phyloP scores from a whole-genome alignment of 345 rosid species.

The Gossypium thurberi region DNA sequence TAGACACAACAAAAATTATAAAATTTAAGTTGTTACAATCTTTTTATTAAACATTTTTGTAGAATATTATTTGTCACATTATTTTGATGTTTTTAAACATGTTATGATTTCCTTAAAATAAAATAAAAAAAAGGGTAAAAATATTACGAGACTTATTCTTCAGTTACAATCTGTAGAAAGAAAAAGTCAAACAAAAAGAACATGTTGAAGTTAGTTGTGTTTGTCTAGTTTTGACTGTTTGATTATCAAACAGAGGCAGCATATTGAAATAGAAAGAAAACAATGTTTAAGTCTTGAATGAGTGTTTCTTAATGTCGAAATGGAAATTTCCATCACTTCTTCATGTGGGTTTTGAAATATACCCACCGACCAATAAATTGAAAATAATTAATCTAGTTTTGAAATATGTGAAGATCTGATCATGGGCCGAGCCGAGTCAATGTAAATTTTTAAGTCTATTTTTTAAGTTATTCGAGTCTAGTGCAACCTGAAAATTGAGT shows the following conservation, averaged over 20 bases:
- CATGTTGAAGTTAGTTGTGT: background rate
- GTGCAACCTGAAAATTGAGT: fast-evolving
- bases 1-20: too few species aligned
- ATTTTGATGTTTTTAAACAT: too few species aligned
- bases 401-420: too few species aligned
- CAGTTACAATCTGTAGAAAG: too few species aligned
- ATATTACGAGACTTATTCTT: too few species aligned
- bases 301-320: background rate
- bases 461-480: too few species aligned
- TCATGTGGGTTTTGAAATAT: background rate
- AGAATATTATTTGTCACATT: too few species aligned
- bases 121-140: too few species aligned
- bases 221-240: background rate
- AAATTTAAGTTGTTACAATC: too few species aligned
- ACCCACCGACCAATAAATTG: background rate
- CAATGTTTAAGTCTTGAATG: background rate
- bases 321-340: background rate
- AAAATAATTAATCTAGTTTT: background rate
- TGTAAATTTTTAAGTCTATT: fast-evolving
- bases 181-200: too few species aligned
- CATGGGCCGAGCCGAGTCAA: fast-evolving
- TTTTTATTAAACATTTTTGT: too few species aligned
- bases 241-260: background rate
- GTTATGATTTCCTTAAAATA: too few species aligned
- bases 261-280: background rate